Conservation (phyloP, 2,329 filamentous ascomycete species). For the Talaromyces sp. region DNA sequence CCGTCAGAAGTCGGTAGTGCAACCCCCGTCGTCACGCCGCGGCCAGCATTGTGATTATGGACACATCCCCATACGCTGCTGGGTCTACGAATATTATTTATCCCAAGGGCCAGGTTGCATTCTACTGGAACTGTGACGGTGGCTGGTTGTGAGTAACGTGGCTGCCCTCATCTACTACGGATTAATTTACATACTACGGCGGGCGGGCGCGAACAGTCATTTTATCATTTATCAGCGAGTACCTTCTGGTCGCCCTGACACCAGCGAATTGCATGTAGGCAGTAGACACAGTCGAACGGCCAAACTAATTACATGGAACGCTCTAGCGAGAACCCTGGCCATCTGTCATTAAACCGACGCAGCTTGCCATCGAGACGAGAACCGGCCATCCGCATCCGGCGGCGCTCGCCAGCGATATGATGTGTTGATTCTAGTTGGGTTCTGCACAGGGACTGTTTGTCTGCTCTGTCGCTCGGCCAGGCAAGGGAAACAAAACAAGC, state of each 20-base stretch:
- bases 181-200: neutral
- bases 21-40: conserved; percentile 10
- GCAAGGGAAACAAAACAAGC: neutral
- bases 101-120: neutral
- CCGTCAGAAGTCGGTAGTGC: conserved; percentile 30
- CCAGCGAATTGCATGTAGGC: neutral
- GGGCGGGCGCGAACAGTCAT: neutral
- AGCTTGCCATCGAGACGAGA: neutral
- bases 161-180: neutral
- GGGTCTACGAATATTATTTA: neutral
- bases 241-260: neutral
- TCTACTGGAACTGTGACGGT: neutral
- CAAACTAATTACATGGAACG: neutral
- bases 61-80: neutral
- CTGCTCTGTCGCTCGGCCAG: neutral
- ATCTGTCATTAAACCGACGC: neutral
- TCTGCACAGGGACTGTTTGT: neutral
- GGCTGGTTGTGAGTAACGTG: neutral
- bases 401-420: neutral
- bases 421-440: neutral
- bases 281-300: neutral
- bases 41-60: neutral
- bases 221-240: neutral
- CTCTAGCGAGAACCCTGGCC: neutral
- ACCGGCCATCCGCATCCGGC: conserved; percentile 4